These are phyloP conservation scores for Nepenthes alata DNA, from an alignment of 179 eudicot species.

Conservation along the genomic window DNA sequence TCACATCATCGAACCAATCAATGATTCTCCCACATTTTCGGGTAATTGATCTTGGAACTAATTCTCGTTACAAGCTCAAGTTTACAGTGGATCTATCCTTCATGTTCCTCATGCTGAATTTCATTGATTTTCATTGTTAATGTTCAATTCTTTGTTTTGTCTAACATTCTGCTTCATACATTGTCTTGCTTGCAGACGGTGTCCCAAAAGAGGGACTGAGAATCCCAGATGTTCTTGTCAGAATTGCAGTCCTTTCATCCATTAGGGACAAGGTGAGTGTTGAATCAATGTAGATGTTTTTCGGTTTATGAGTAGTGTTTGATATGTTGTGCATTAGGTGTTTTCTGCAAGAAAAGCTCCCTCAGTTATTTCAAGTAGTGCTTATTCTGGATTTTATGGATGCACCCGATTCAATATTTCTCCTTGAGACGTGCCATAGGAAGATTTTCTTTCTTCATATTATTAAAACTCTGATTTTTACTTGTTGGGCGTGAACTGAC, in stretches of 20 bases:
- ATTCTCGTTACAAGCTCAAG: neutral
- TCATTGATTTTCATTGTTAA: neutral
- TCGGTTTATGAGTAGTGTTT: neutral
- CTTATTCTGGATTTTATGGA: no score
- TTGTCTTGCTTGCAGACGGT: slow-evolving; percentile 49
- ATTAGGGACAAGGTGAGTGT: slow-evolving; percentile 64
- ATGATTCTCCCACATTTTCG: slow-evolving; percentile 64
- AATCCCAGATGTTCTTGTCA: slow-evolving; percentile 79
- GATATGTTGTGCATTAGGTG: neutral
- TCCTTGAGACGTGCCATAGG: no score
- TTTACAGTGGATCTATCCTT: neutral
- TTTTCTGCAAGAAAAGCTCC: neutral
- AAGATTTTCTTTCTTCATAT: no score
- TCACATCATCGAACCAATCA: slow-evolving; percentile 68
- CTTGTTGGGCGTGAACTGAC: no score
- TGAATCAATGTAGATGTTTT: neutral
- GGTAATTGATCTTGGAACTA: slow-evolving; percentile 26
- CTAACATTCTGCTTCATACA: neutral
- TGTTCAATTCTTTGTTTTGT: neutral
- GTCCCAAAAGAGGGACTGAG: slow-evolving; percentile 92
- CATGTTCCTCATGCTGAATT: no score
- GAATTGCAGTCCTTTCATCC: slow-evolving; percentile 55
- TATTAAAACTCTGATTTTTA: no score
- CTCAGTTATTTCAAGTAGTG: no score
- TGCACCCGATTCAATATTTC: no score